Conservation (phyloP, 2,329 filamentous ascomycete genomes). For the Pochonia chlamydosporia region DNA sequence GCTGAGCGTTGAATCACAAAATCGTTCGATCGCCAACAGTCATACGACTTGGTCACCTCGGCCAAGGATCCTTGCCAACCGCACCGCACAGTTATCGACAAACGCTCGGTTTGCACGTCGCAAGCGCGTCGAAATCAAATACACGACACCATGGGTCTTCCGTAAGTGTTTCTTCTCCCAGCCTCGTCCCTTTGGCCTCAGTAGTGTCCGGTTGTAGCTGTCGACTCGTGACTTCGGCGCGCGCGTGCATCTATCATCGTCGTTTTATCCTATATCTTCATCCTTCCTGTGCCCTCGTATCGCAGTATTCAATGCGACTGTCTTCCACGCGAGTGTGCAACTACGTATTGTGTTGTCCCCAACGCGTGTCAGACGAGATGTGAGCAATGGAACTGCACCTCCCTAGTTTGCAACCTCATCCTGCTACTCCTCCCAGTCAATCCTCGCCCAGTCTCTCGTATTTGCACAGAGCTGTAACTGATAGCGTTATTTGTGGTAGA, state of each 20-base stretch:
- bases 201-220: background rate
- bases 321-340: background rate
- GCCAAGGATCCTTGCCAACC: background rate
- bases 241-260: background rate
- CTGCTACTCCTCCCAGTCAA: conserved; percentile 1
- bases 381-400: conserved; percentile 8
- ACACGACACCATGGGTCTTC: conserved; percentile 37
- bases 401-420: conserved; percentile 5
- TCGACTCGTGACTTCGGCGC: background rate
- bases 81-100: background rate
- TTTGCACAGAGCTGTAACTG: conserved; percentile 6
- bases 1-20: background rate
- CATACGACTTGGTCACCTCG: background rate
- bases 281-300: background rate
- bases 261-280: background rate
- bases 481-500: conserved; percentile 22
- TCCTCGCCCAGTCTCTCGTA: background rate
- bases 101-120: background rate
- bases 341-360: background rate
- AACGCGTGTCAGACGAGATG: background rate
- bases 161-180: conserved; percentile 32
- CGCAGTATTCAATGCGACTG: background rate
- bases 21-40: background rate
- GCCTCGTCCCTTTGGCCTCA: background rate
- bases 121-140: background rate